A percentile compares a stretch with the other conserved stretches of the same genome.
phyloP scores from a whole-genome alignment of 306 rosid species.

The Quercus parvula region DNA sequence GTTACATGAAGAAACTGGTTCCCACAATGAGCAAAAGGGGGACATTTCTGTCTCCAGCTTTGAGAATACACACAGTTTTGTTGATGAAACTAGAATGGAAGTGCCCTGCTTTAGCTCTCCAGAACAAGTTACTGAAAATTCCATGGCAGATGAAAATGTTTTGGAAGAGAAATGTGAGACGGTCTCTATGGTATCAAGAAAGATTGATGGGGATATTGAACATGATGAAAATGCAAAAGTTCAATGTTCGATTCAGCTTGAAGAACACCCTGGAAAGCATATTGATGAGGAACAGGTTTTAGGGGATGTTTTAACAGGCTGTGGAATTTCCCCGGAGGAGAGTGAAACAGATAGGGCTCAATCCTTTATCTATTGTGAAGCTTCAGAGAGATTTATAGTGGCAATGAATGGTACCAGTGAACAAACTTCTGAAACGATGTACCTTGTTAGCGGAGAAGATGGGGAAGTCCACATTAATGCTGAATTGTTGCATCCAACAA shows the following conservation, averaged over 20 bases:
- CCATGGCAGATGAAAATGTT: slow-evolving; percentile 7
- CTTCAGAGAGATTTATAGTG: slow-evolving; percentile 34
- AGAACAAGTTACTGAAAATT: slow-evolving; percentile 12
- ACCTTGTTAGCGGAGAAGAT: slow-evolving; percentile 35
- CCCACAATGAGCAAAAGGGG: slow-evolving; percentile 14
- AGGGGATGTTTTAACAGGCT: slow-evolving; percentile 12
- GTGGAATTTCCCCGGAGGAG: slow-evolving; percentile 18
- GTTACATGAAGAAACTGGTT: slow-evolving; percentile 16
- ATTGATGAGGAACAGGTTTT: slow-evolving; percentile 31
- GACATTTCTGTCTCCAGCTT: slow-evolving; percentile 10
- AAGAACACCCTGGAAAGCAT: slow-evolving; percentile 13
- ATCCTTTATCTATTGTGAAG: slow-evolving; percentile 29
- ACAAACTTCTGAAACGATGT: slow-evolving; percentile 17
- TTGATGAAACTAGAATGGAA: slow-evolving; percentile 11
- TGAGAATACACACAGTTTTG: slow-evolving; percentile 3
- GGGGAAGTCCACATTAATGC: slow-evolving; percentile 38
- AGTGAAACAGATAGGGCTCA: slow-evolving; percentile 20
- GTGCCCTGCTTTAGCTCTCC: slow-evolving; percentile 5
- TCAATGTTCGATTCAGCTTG: slow-evolving; percentile 7
- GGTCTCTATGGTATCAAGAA: slow-evolving; percentile 13
- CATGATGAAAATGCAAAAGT: slow-evolving; percentile 6
- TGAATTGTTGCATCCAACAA: slow-evolving; percentile 28
- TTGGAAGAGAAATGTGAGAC: slow-evolving; percentile 16
- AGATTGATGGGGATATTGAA: slow-evolving; percentile 19
- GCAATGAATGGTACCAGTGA: slow-evolving; percentile 28